A percentile compares a stretch with the other conserved stretches of the same genome.
phyloP scores from a whole-genome alignment of 2,329 filamentous ascomycete genomes.

The Elsinoe fawcettii region DNA sequence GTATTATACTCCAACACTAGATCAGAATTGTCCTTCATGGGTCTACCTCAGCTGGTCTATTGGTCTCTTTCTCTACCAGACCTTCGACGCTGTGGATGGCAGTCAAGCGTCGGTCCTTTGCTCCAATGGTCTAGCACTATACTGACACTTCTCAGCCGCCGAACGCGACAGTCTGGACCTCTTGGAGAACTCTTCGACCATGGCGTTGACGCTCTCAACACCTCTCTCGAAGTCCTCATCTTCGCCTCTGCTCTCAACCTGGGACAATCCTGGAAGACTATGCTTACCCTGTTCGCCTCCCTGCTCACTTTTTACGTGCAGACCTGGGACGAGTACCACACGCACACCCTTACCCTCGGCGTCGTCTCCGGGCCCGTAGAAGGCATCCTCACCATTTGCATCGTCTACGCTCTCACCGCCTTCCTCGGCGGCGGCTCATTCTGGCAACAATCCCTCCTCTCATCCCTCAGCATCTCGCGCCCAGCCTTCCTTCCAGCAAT shows the following conservation, averaged over 20 bases:
- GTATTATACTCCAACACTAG: constrained; percentile 91
- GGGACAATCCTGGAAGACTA: constrained; percentile 84
- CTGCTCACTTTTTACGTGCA: constrained; percentile 97
- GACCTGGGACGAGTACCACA: constrained; percentile 99
- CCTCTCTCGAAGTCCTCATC: constrained; percentile 82
- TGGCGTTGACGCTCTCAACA: constrained; percentile 94
- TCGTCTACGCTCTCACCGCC: constrained; percentile 76
- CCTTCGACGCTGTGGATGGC: constrained; percentile 94
- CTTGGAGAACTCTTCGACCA: constrained; percentile 96
- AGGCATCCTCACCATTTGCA: constrained; percentile 75
- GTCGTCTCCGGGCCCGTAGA: constrained; percentile 92
- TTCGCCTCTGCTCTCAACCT: constrained; percentile 91
- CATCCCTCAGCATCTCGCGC: constrained; percentile 60
- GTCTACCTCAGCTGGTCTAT: constrained; percentile 88
- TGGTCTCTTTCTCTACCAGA: constrained; percentile 93
- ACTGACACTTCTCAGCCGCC: constrained; percentile 48
- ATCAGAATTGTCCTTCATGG: constrained; percentile 89
- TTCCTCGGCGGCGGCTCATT: constrained; percentile 81
- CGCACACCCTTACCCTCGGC: constrained; percentile 86
- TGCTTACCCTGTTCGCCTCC: constrained; percentile 73
- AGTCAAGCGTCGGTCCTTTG: constrained; percentile 66
- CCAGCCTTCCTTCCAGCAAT: constrained; percentile 56
- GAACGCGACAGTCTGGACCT: constrained; percentile 86
- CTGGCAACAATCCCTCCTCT: constrained; percentile 79
- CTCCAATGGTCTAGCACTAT: not conserved